A percentile compares a stretch with the other conserved stretches of the same genome.
Conservation (phyloP, 2,329 filamentous ascomycete species). For the Gremmenia infestans region DNA sequence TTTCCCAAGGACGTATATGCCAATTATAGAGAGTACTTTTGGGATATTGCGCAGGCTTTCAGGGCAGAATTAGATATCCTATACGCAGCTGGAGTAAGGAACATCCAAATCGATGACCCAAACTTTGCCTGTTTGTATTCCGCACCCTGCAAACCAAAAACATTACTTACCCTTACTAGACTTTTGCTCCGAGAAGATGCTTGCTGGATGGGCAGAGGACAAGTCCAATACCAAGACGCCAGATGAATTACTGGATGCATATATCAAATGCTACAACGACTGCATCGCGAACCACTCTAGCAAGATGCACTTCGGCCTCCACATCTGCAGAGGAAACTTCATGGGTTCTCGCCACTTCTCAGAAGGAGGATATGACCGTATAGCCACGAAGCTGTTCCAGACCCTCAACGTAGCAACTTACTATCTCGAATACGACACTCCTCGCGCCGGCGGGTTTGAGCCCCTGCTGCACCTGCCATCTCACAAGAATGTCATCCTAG, state of each 20-base stretch:
- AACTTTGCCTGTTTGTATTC: conserved; percentile 55
- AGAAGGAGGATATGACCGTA: conserved; percentile 63
- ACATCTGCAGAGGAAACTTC: conserved; percentile 68
- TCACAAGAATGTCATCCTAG: conserved; percentile 61
- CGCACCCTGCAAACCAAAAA: background rate
- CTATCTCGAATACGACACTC: conserved; percentile 66
- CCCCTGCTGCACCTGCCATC: conserved; percentile 57
- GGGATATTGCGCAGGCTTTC: conserved; percentile 49
- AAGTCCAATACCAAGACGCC: conserved; percentile 48
- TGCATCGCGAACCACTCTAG: conserved; percentile 56
- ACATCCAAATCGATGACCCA: conserved; percentile 52
- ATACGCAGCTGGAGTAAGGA: conserved; percentile 49
- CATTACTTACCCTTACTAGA: conserved; percentile 39
- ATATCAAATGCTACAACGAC: conserved; percentile 74
- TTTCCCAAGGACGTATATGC: conserved; percentile 48
- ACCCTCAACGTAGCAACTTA: conserved; percentile 61
- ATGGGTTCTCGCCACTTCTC: conserved; percentile 63
- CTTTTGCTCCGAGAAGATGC: conserved; percentile 70
- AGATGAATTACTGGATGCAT: conserved; percentile 68
- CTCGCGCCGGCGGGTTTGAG: conserved; percentile 60
- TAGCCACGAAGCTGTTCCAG: conserved; percentile 62
- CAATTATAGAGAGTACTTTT: conserved; percentile 50
- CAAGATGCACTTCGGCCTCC: conserved; percentile 73
- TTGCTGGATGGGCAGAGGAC: conserved; percentile 65
- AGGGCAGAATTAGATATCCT: conserved; percentile 48